Evolutionary conservation across 116 monocot species (phyloP).

Genomic region (Dioscorea cayenensis): DNA sequence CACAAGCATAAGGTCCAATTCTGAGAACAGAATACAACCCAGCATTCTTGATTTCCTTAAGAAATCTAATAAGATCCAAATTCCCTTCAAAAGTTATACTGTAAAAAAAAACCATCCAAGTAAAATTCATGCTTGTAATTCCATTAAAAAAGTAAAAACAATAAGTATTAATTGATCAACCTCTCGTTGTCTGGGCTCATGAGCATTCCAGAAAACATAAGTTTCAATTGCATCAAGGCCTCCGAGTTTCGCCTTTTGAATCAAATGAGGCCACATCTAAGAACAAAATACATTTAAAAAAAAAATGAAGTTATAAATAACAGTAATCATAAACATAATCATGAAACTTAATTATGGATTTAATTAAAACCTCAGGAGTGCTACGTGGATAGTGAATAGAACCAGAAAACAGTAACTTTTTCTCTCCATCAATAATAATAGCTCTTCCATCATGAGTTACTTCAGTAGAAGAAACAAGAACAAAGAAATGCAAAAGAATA

Average conservation of each 20-base stretch:
- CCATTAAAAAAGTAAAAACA: neutral
- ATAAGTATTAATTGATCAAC: constrained; percentile 8
- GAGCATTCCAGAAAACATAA: constrained; percentile 51
- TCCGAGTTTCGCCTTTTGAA: constrained; percentile 38
- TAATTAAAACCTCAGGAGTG: constrained; percentile 1
- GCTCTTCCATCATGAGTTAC: constrained; percentile 10
- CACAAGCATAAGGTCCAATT: constrained; percentile 42
- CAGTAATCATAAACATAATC: neutral
- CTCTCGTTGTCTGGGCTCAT: constrained; percentile 32
- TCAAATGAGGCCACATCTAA: constrained; percentile 57
- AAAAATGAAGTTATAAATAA: neutral
- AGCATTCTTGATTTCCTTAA: constrained; percentile 57
- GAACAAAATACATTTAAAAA: neutral
- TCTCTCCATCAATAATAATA: constrained; percentile 1
- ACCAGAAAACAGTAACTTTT: neutral
- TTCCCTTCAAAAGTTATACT: constrained; percentile 56
- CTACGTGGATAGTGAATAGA: constrained; percentile 10
- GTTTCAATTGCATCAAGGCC: constrained; percentile 52
- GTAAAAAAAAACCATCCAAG: constrained; percentile 1
- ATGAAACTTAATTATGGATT: neutral
- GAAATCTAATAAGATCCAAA: constrained; percentile 39
- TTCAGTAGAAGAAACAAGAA: neutral
- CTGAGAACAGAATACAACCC: constrained; percentile 63
- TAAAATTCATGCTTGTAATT: neutral
- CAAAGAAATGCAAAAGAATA: neutral